phyloP scores from a whole-genome alignment of 2,329 filamentous ascomycete genomes.

The Aspergillus sp. region DNA sequence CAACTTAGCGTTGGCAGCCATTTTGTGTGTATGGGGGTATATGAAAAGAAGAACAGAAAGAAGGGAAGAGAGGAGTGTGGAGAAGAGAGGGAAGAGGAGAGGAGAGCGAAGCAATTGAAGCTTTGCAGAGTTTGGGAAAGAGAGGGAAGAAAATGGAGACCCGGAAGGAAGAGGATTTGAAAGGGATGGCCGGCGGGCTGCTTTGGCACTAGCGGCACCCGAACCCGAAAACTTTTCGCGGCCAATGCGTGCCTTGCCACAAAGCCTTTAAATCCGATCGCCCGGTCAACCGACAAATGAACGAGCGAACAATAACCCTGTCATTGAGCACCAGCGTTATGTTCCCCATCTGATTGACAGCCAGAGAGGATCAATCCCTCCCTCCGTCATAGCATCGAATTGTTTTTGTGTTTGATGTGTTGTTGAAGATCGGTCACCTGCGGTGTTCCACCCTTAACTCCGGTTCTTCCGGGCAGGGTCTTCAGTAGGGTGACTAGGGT shows the following conservation, averaged over 20 bases:
- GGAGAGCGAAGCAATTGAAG: conserved; percentile 23
- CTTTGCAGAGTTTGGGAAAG: conserved; percentile 21
- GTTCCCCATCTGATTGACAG: not conserved
- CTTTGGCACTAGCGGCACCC: conserved; percentile 24
- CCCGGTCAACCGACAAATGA: conserved; percentile 19
- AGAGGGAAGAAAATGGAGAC: conserved; percentile 18
- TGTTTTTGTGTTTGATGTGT: not conserved
- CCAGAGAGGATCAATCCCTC: not conserved
- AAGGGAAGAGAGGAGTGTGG: conserved; percentile 17
- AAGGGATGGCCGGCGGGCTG: conserved; percentile 26
- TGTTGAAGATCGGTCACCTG: not conserved
- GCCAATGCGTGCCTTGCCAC: conserved; percentile 28
- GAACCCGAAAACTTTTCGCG: conserved; percentile 38
- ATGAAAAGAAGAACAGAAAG: conserved; percentile 13
- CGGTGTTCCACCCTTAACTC: not conserved
- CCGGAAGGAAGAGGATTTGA: conserved; percentile 26
- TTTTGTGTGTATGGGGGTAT: conserved; percentile 30
- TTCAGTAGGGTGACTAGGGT: not conserved
- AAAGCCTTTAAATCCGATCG: conserved; percentile 21
- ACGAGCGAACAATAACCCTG: not conserved
- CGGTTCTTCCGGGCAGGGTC: not conserved
- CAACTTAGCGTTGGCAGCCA: conserved; percentile 55
- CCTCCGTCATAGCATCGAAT: too few species aligned
- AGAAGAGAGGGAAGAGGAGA: conserved; percentile 16
- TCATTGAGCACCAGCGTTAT: conserved; percentile 1